These are phyloP conservation scores for Exophiala sp. DNA, from an alignment of 2,329 filamentous ascomycete species.

Conservation along the genomic window DNA sequence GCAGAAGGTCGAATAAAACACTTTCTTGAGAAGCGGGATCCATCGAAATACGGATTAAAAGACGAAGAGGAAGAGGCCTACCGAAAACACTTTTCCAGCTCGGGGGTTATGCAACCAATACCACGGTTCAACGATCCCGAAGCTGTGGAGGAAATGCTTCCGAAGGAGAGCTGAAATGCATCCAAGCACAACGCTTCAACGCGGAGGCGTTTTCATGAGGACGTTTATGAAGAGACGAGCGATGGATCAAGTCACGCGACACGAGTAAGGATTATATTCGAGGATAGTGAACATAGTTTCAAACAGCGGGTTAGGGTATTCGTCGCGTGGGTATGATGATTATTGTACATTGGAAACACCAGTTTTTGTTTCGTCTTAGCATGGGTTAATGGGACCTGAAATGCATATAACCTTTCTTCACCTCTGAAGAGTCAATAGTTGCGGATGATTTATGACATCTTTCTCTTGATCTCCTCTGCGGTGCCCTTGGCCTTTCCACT, in stretches of 20 bases:
- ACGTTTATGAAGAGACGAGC: no score
- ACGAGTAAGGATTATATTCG: no score
- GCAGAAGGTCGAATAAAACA: constrained; percentile 66
- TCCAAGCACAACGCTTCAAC: no score
- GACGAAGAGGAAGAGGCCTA: constrained; percentile 43
- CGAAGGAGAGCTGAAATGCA: background rate
- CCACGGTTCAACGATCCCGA: constrained; percentile 7
- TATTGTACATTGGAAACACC: constrained; percentile 19
- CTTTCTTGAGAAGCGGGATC: constrained; percentile 73
- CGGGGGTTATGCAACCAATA: constrained; percentile 3
- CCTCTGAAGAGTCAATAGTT: no score
- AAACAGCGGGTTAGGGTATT: no score
- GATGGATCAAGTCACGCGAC: no score
- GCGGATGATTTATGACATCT: constrained; percentile 18
- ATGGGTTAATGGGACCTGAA: background rate
- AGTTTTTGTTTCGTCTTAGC: constrained; percentile 1
- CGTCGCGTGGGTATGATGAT: background rate
- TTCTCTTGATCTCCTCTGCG: constrained; percentile 34
- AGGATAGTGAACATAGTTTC: no score
- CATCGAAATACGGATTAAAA: constrained; percentile 45
- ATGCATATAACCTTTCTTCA: background rate
- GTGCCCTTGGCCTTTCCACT: constrained; percentile 31
- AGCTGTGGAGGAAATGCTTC: background rate
- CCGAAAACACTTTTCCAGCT: constrained; percentile 27
- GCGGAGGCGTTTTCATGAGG: no score